Percentiles rank a stretch among this genome's conserved stretches.
phyloP scores from a whole-genome alignment of 2,329 filamentous ascomycete genomes.

The Arthroderma sp. region DNA sequence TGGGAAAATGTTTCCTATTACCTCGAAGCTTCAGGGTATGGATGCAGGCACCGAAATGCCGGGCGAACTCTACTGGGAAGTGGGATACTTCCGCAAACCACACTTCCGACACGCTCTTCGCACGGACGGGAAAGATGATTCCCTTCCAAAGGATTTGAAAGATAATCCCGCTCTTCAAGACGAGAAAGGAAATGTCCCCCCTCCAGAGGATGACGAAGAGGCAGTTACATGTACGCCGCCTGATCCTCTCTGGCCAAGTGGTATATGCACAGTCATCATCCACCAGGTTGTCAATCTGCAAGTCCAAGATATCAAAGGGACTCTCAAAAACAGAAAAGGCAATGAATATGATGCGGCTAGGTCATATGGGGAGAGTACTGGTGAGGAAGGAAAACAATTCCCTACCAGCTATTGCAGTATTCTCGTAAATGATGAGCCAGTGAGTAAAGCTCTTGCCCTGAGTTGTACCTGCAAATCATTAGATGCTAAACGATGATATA shows the following conservation, averaged over 20 bases:
- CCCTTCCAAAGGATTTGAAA: constrained; percentile 59
- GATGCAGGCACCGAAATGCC: constrained; percentile 81
- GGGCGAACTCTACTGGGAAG: constrained; percentile 87
- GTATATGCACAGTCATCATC: constrained; percentile 71
- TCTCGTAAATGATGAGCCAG: constrained; percentile 69
- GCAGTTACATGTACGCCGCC: constrained; percentile 82
- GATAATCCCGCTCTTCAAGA: constrained; percentile 71
- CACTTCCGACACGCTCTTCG: constrained; percentile 72
- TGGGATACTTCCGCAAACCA: constrained; percentile 88
- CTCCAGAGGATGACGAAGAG: constrained; percentile 69
- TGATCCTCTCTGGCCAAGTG: constrained; percentile 91
- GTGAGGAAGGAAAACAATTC: constrained; percentile 66
- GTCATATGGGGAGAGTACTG: constrained; percentile 69
- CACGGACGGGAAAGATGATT: constrained; percentile 74
- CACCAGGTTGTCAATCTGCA: constrained; percentile 95
- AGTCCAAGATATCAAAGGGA: constrained; percentile 75
- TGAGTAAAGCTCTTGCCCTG: constrained; percentile 5
- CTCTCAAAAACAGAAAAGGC: constrained; percentile 63
- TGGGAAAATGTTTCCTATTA: constrained; percentile 80
- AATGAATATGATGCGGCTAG: constrained; percentile 83
- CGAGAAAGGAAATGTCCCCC: constrained; percentile 68
- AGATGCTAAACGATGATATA: constrained; percentile 21
- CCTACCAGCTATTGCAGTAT: constrained; percentile 94
- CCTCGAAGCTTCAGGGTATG: constrained; percentile 70
- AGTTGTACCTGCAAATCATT: constrained; percentile 1